Conservation (phyloP, 2,329 filamentous ascomycete genomes). For the Pseudogymnoascus sp. region DNA sequence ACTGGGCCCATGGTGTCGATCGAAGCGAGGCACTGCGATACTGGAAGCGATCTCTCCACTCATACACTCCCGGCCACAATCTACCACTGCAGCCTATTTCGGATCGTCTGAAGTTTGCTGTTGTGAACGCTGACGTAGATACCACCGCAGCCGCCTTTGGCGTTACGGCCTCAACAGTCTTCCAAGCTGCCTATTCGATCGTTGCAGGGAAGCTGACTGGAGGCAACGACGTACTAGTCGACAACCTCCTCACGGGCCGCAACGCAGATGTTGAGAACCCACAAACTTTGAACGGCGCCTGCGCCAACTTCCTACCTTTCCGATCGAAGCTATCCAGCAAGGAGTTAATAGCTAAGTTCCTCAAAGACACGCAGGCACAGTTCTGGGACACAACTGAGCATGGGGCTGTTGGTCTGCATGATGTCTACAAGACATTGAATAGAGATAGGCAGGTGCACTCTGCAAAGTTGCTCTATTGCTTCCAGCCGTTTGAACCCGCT, state of each 20-base stretch:
- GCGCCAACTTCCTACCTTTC: constrained; percentile 31
- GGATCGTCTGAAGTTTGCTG: neutral
- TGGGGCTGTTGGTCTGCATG: constrained; percentile 21
- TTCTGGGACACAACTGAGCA: constrained; percentile 28
- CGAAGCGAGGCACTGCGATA: constrained; percentile 17
- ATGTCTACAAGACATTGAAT: constrained; percentile 23
- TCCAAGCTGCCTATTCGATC: constrained; percentile 29
- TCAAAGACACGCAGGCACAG: constrained; percentile 19
- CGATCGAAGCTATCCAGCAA: constrained; percentile 16
- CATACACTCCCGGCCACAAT: constrained; percentile 8
- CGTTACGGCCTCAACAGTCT: constrained; percentile 29
- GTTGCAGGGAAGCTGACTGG: constrained; percentile 22
- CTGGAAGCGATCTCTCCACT: constrained; percentile 15
- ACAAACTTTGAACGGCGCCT: constrained; percentile 31
- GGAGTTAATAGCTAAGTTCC: constrained; percentile 13
- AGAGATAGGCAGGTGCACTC: constrained; percentile 13
- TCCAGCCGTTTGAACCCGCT: constrained; percentile 29
- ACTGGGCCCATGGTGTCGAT: constrained; percentile 16
- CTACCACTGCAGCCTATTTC: neutral
- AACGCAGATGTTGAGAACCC: constrained; percentile 31
- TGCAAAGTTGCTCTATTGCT: constrained; percentile 24
- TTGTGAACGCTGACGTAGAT: constrained; percentile 17
- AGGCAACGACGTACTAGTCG: constrained; percentile 23
- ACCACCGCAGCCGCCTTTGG: constrained; percentile 18
- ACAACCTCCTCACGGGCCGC: constrained; percentile 32